Evolutionary conservation across 2,329 filamentous ascomycete species (phyloP), one percentile per base, ranked within the genome.

Genomic region (Phaeomoniella chlamydospora): DNA sequence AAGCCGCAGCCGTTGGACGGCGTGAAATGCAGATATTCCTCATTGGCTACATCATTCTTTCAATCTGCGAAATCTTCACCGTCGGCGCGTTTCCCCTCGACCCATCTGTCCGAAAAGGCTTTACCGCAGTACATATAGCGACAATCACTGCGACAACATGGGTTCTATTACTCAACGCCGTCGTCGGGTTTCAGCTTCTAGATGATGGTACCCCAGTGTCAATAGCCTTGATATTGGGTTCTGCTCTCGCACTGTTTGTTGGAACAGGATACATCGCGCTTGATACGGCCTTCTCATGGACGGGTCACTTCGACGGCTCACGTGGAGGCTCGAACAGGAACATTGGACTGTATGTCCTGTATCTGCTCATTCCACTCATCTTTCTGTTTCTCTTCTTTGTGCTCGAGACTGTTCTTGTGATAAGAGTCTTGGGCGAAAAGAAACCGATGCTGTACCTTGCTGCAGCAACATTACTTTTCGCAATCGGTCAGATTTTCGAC

Each of bases 1-100:
- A 98, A 64, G 78, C 81, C 57, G 90, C 90, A 38, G 90, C 90
- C 38, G 90, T 98, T 33, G 90, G 90, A 41, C 71, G 90, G 64
- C 82, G 90, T 58, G 90, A 98, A 60, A 96, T 98, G 74, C 90
- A 98, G 68, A 51, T 94, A 19, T 96, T 98, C 62, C 72, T 98
- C 35, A 43, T 83, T 30, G 79, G 81, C 35, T 98, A 85, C 56
- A 80, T 93, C 39, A 60, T 96, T 39, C 77, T 96, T 41, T 77
- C 82, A 49, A 82, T 98, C 50, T 94, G 87, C 61, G 90, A 96
- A 57, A 94, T 98, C 51, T 94, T 98, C 62, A 87, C 86, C 0
- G 77, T 96, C 22, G 90, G 90, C 46, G 82, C 79, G 18, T 88
- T 98, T 49, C 86, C 88, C 2, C 62, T 94, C 14, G 64, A 72